Evolutionary conservation across 2,329 filamentous ascomycete species (phyloP).

Genomic region (Talaromyces verruculosus): DNA sequence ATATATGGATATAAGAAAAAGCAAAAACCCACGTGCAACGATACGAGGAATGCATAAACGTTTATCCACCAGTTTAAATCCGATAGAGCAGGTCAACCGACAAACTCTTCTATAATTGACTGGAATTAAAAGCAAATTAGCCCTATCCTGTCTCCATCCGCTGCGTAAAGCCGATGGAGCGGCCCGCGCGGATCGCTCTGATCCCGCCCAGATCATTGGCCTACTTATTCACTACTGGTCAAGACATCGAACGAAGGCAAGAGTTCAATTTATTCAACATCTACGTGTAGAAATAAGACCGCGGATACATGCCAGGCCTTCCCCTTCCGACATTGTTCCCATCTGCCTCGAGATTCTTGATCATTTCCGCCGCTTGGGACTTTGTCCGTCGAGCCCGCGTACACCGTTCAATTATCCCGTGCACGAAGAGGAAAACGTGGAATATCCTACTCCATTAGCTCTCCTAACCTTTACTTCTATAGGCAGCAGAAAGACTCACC

Average conservation of each 20-base stretch:
- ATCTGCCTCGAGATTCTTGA: constrained; percentile 12
- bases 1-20: neutral
- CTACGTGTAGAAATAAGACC: neutral
- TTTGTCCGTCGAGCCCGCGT: neutral
- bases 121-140: too few species aligned
- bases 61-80: too few species aligned
- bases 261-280: neutral
- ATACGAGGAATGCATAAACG: too few species aligned
- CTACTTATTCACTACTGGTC: too few species aligned
- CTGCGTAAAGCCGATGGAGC: neutral
- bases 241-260: neutral
- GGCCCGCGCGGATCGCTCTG: constrained; percentile 1
- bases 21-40: neutral
- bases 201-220: neutral
- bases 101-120: too few species aligned
- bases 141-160: neutral
- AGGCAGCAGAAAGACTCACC: constrained; percentile 24
- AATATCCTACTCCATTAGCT: constrained; percentile 9
- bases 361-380: neutral
- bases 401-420: constrained; percentile 8
- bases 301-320: neutral
- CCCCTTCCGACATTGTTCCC: neutral
- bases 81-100: too few species aligned
- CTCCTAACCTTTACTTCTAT: too few species aligned
- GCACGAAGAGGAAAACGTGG: constrained; percentile 17